Conservation (phyloP, 805 yeast genomes). For the Saturnispora hagleri region DNA sequence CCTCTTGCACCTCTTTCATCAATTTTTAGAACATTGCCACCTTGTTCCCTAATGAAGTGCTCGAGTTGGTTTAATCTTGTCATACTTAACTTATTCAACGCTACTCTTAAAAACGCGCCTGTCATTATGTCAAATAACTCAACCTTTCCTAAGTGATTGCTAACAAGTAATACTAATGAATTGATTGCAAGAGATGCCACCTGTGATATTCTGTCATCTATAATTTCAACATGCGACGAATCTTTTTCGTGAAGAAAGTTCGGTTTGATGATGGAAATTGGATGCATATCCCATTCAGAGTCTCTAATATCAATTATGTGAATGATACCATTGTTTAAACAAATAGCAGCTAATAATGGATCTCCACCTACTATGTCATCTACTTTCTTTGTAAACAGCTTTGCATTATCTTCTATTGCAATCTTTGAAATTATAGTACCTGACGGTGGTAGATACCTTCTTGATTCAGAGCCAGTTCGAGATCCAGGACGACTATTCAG, state of each 20-base stretch:
- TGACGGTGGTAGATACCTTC: slow-evolving; percentile 1
- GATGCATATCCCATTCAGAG: slow-evolving; percentile 15
- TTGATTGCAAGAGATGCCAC: slow-evolving; percentile 24
- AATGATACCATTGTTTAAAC: slow-evolving; percentile 33
- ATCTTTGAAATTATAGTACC: slow-evolving; percentile 15
- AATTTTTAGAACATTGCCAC: slow-evolving; percentile 19
- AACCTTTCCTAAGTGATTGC: slow-evolving; percentile 35
- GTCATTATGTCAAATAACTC: slow-evolving; percentile 35
- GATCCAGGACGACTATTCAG: not conserved
- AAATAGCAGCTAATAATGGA: slow-evolving; percentile 24
- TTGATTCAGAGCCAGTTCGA: slow-evolving; percentile 2
- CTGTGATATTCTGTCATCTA: slow-evolving; percentile 17
- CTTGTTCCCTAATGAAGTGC: slow-evolving; percentile 24
- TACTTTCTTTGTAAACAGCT: slow-evolving; percentile 12
- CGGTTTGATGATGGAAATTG: slow-evolving; percentile 18
- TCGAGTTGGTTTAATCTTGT: slow-evolving; percentile 14
- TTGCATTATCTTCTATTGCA: slow-evolving; percentile 19
- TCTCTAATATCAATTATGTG: slow-evolving; percentile 35
- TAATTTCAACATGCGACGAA: slow-evolving; percentile 11
- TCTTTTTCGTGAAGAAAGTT: slow-evolving; percentile 17
- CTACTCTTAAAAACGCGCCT: slow-evolving; percentile 32
- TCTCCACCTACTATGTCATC: slow-evolving; percentile 23
- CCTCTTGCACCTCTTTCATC: slow-evolving; percentile 27
- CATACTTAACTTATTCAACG: slow-evolving; percentile 15
- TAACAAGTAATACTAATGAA: slow-evolving; percentile 27